Percentiles rank a stretch among this genome's conserved stretches.
These are phyloP conservation scores for Blastocystis sp. DNA, from an alignment of 352 stramenopile genomes.

Conservation along the genomic window DNA sequence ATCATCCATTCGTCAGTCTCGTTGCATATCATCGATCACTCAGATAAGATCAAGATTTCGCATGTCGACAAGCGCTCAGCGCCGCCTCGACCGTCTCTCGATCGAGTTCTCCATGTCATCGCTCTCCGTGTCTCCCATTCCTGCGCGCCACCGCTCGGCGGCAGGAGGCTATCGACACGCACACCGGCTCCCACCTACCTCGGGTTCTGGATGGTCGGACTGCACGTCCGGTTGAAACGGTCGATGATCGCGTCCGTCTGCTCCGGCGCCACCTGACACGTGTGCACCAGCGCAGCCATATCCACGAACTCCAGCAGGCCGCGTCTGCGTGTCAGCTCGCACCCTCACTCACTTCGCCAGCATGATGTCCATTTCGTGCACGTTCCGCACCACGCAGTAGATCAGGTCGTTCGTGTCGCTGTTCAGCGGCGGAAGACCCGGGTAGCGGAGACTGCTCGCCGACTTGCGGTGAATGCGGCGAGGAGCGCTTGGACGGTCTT, in stretches of 20 bases:
- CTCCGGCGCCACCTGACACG: neutral
- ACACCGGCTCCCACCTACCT: neutral
- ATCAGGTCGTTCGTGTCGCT: neutral
- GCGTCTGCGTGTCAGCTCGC: neutral
- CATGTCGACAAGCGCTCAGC: no score
- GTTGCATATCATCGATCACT: constrained; percentile 30
- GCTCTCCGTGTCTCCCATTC: neutral
- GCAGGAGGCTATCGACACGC: neutral
- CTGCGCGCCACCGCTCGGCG: neutral
- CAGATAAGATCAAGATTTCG: constrained; percentile 53
- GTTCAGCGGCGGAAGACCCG: neutral
- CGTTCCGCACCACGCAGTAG: neutral
- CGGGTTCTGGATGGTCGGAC: neutral
- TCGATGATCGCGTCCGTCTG: neutral
- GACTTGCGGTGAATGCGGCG: neutral
- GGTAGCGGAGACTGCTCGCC: neutral
- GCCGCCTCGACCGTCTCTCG: neutral
- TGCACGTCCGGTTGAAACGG: neutral
- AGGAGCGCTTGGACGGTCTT: no score
- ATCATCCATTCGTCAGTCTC: constrained; percentile 33
- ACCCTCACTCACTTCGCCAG: neutral
- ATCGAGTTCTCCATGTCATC: neutral
- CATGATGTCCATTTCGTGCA: constrained; percentile 27
- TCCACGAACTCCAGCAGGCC: constrained; percentile 15
- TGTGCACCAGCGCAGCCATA: neutral